Evolutionary conservation across 2,329 filamentous ascomycete genomes (phyloP).

Genomic region (Didymella glomerata): DNA sequence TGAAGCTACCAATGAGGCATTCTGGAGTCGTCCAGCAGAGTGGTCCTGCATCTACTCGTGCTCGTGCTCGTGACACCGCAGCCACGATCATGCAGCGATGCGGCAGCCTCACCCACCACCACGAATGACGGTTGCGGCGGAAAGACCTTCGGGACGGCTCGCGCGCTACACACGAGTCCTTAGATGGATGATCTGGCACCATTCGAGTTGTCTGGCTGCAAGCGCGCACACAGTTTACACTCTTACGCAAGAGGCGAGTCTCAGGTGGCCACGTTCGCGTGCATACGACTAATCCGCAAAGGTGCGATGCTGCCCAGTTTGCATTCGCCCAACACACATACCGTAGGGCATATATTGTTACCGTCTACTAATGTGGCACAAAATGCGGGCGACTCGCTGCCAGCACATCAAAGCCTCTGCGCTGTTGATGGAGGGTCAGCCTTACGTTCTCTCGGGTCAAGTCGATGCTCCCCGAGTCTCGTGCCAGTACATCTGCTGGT

Average conservation of each 20-base stretch:
- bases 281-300: slow-evolving; percentile 49
- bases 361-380: slow-evolving; percentile 49
- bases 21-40: slow-evolving; percentile 13
- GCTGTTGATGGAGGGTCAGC: slow-evolving; percentile 39
- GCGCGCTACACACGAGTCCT: slow-evolving; percentile 39
- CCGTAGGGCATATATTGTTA: slow-evolving; percentile 48
- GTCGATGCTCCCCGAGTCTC: slow-evolving; percentile 29
- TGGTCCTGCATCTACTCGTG: slow-evolving; percentile 19
- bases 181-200: slow-evolving; percentile 52
- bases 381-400: slow-evolving; percentile 50
- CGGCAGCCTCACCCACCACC: slow-evolving; percentile 23
- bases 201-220: slow-evolving; percentile 43
- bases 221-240: slow-evolving; percentile 43
- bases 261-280: slow-evolving; percentile 50
- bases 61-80: slow-evolving; percentile 24
- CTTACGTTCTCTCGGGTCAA: slow-evolving; percentile 26
- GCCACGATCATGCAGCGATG: slow-evolving; percentile 34
- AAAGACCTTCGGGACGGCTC: slow-evolving; percentile 46
- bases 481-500: slow-evolving; percentile 47
- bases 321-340: slow-evolving; percentile 52
- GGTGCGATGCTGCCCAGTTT: slow-evolving; percentile 48
- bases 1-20: background rate
- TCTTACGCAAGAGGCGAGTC: slow-evolving; percentile 47
- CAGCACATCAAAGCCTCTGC: slow-evolving; percentile 52
- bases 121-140: slow-evolving; percentile 23